Conservation (phyloP, 1,284 basidiomycete species). For the Puccinia hordei region DNA sequence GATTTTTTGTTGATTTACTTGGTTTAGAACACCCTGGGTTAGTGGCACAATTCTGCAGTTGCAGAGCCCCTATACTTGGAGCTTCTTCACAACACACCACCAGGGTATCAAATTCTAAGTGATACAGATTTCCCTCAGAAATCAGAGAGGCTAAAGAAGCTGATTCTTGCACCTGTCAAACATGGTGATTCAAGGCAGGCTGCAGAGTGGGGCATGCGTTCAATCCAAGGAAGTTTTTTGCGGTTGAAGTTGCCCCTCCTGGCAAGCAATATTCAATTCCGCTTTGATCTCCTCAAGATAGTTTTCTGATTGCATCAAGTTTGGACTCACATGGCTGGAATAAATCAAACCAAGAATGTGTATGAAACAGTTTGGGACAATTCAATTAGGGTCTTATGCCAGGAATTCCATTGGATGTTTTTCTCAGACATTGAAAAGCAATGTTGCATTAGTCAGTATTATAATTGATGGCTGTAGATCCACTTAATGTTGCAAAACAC, state of each 20-base stretch:
- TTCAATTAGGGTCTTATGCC: background rate
- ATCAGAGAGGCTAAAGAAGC: conserved; percentile 52
- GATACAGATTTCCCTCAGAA: conserved; percentile 63
- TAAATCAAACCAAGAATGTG: conserved; percentile 61
- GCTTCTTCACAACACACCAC: conserved; percentile 59
- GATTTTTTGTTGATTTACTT: conserved; percentile 58
- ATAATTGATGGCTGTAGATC: conserved; percentile 6
- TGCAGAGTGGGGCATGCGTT: conserved; percentile 63
- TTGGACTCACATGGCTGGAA: conserved; percentile 57
- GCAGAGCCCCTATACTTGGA: conserved; percentile 61
- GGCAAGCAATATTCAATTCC: conserved; percentile 55
- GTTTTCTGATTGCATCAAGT: conserved; percentile 59
- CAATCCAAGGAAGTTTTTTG: conserved; percentile 63
- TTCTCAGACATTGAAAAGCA: background rate
- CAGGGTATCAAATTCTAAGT: conserved; percentile 62
- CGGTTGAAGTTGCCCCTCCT: conserved; percentile 60
- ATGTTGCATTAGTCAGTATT: background rate
- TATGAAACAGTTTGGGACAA: conserved; percentile 54
- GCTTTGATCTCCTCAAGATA: conserved; percentile 59
- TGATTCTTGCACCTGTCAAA: conserved; percentile 59
- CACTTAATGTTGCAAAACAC: too few species aligned
- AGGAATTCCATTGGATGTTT: background rate
- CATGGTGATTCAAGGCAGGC: conserved; percentile 62
- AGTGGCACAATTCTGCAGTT: conserved; percentile 54
- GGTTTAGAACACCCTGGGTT: conserved; percentile 64